Base-by-base conservation (phyloP, 768 basidiomycete species). In the Myochromella boudieri region DNA sequence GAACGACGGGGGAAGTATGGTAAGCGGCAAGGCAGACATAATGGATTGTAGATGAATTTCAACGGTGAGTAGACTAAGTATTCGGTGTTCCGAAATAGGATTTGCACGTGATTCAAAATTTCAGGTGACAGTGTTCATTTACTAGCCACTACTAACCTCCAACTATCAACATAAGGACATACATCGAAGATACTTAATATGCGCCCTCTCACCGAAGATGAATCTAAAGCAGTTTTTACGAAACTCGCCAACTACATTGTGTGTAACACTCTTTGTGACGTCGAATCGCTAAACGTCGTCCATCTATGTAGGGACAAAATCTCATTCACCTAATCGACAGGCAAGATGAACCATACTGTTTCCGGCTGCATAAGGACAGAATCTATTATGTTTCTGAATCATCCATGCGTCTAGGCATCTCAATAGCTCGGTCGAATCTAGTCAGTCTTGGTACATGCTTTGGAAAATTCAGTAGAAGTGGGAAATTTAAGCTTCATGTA, bases 191-290 rank as follows among this genome's bases (percentile, higher is more conserved):
- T 15, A 33, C 42, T 32, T 50, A 70, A 44, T 31, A 97, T 97
- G 95, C 86, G 95, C 7, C 95, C 95, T 17, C 75, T 98, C 42
- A 97, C 95, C 20, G 91, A 97, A 66, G 94, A 97, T 49, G 95
- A 99, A 69, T 95, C 91, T 59, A 97, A 97, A 65, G 80, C 87
- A 0, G 90, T 98, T 11, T 99, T 98, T 60, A 85, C 89, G 31
- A 99, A 99, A 67, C 81, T 99, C 31, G 93, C 97, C 37, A 97
- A 97, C 69, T 99, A 97, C 67, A 90, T 99, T 60, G 92, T 93
- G 44, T 36, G 86, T 74, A 18, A 41, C 8, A 29, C 25, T 26
- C 44, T 10, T 38, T 32, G 6, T 34, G 1, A 24, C 3, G 4
- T 39, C 18, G 12, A 27, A 27, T 17, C n/a, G 14, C 41, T 39